A percentile compares a stretch with the other conserved stretches of the same genome.
Conservation (phyloP, 73 alveolate species). For the Durusdinium trenchii region DNA sequence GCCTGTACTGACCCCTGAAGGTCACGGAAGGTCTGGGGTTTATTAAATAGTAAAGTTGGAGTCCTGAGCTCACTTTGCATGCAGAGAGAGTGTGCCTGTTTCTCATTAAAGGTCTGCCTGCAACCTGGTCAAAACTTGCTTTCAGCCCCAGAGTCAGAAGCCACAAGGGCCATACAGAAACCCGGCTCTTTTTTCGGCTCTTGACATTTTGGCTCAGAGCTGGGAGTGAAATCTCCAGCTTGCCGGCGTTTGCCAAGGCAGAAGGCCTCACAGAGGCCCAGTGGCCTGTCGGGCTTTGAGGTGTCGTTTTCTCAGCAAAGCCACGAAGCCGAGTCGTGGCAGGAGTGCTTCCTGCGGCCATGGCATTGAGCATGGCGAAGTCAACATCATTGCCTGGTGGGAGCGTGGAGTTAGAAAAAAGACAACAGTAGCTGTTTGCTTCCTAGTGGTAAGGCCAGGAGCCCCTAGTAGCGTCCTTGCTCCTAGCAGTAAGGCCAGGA, state of each 20-base stretch:
- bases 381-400: slow-evolving; percentile 86
- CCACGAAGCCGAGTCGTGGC: neutral
- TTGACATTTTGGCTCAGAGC: neutral
- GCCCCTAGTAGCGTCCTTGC: neutral
- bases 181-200: neutral
- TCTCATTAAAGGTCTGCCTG: no score
- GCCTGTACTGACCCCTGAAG: no score
- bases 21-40: no score
- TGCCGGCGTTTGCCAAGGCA: neutral
- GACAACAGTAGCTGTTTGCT: no score
- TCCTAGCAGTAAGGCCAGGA: neutral
- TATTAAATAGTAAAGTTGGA: no score
- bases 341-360: neutral
- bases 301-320: neutral
- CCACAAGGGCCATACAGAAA: no score
- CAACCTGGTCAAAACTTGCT: no score
- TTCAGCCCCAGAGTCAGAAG: no score
- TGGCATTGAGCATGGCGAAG: slow-evolving; percentile 85
- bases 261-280: neutral
- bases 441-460: no score
- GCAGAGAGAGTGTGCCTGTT: no score
- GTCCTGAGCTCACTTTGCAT: no score
- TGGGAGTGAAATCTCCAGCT: slow-evolving; percentile 15
- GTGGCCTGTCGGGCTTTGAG: neutral
- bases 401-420: no score